Evolutionary conservation across 257 asterid genomes (phyloP).

Genomic region (Lavandula angustifolia): DNA sequence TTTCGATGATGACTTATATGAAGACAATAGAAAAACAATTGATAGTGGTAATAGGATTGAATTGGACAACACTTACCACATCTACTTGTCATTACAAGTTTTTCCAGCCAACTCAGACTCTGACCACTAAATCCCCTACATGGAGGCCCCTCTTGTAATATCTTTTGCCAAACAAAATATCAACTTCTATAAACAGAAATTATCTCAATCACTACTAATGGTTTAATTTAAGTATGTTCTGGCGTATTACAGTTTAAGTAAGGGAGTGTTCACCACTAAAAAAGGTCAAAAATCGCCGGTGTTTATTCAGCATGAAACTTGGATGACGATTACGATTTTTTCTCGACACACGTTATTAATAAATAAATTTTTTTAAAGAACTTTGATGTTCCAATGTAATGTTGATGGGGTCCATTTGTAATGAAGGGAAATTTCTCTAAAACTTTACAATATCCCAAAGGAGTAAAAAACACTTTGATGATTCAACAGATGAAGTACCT

Average conservation of each 20-base stretch:
- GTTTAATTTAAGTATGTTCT: too few species aligned
- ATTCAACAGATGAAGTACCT: slow-evolving; percentile 34
- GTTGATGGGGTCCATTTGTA: slow-evolving; percentile 31
- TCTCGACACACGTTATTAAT: too few species aligned
- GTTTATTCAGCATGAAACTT: too few species aligned
- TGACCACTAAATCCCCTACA: slow-evolving; percentile 28
- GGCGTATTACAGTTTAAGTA: too few species aligned
- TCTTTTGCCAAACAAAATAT: slow-evolving; percentile 25
- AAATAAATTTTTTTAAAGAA: too few species aligned
- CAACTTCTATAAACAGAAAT: neutral
- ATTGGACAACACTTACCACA: slow-evolving; percentile 2
- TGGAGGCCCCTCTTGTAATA: slow-evolving; percentile 34
- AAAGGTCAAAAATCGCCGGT: too few species aligned
- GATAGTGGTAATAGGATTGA: neutral
- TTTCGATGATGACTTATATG: too few species aligned
- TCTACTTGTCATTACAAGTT: neutral
- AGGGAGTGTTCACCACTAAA: too few species aligned
- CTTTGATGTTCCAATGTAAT: neutral
- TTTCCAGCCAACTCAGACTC: slow-evolving; percentile 4
- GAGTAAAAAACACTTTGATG: slow-evolving; percentile 38
- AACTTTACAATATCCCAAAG: slow-evolving; percentile 39
- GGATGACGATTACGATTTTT: too few species aligned
- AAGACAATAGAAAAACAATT: neutral
- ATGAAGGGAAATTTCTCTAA: slow-evolving; percentile 2
- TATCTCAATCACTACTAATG: neutral